Percentiles rank a stretch among this genome's conserved stretches.
phyloP scores from a whole-genome alignment of 2,329 filamentous ascomycete species.

The Penicillium capsulatum region DNA sequence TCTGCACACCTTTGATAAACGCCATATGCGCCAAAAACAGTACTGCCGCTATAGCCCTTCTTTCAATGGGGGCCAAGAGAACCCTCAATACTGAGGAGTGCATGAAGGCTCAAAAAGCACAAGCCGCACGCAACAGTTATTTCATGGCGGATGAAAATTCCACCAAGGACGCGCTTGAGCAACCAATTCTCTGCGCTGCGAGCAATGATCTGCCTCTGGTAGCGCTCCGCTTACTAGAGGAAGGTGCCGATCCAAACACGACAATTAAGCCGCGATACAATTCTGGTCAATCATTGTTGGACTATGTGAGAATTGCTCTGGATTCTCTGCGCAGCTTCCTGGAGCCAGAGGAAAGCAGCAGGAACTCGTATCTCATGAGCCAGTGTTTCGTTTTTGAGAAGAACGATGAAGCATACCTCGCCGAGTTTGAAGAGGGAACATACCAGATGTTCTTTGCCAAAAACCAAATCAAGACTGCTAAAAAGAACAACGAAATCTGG shows the following conservation, averaged over 20 bases:
- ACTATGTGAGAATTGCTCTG: constrained; percentile 55
- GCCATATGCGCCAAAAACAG: constrained; percentile 55
- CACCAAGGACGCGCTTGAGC: constrained; percentile 42
- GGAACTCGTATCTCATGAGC: too few species aligned
- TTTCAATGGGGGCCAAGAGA: constrained; percentile 59
- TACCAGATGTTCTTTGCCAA: constrained; percentile 58
- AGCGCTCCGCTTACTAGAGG: constrained; percentile 57
- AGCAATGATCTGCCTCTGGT: constrained; percentile 50
- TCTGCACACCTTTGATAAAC: constrained; percentile 53
- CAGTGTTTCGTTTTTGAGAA: too few species aligned
- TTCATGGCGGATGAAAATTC: neutral
- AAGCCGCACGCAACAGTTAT: neutral
- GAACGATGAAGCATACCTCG: constrained; percentile 51
- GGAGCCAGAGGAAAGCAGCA: too few species aligned
- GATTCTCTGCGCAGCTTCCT: constrained; percentile 48
- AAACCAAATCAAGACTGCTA: constrained; percentile 37
- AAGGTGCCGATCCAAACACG: constrained; percentile 63
- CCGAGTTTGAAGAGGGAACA: constrained; percentile 48
- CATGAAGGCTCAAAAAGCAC: constrained; percentile 24
- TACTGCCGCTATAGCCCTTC: constrained; percentile 55
- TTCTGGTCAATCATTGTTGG: constrained; percentile 49
- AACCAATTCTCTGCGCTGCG: constrained; percentile 64
- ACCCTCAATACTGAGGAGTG: constrained; percentile 55
- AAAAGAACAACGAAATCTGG: constrained; percentile 32
- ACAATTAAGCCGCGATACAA: constrained; percentile 42